phyloP scores from a whole-genome alignment of 2,329 filamentous ascomycete species.

The Penicillium nordicum region DNA sequence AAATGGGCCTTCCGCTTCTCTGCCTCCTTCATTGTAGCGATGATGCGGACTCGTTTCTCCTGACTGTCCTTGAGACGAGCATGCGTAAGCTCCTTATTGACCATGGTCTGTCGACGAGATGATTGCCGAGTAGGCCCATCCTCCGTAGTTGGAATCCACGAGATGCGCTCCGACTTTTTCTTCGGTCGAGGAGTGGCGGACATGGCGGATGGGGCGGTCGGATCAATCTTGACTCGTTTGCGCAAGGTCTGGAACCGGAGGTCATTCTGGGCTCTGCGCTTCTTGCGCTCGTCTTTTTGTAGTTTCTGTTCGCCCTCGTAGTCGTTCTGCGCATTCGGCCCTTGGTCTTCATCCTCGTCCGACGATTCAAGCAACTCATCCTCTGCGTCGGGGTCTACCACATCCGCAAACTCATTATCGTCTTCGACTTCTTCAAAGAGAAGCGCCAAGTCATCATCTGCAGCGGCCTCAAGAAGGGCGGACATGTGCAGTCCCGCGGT shows the following conservation, averaged over 20 bases:
- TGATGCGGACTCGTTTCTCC: constrained; percentile 46
- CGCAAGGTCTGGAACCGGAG: constrained; percentile 56
- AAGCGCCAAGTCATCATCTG: constrained; percentile 64
- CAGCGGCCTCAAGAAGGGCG: constrained; percentile 70
- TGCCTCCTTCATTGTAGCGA: constrained; percentile 59
- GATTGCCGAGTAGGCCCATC: constrained; percentile 63
- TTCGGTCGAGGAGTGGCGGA: constrained; percentile 49
- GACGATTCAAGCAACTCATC: constrained; percentile 87
- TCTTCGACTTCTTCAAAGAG: constrained; percentile 65
- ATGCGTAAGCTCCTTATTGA: constrained; percentile 60
- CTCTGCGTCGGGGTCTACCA: constrained; percentile 46
- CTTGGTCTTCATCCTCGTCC: constrained; percentile 75
- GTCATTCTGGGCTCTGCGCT: constrained; percentile 75
- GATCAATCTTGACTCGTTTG: constrained; percentile 73
- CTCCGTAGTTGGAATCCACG: constrained; percentile 63
- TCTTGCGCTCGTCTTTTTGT: constrained; percentile 72
- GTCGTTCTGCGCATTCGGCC: constrained; percentile 56
- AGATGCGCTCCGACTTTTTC: constrained; percentile 68
- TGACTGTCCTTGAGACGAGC: constrained; percentile 49
- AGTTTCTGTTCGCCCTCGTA: constrained; percentile 85
- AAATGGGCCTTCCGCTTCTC: constrained; percentile 64
- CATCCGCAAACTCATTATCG: constrained; percentile 68
- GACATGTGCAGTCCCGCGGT: constrained; percentile 84
- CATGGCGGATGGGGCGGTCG: constrained; percentile 41
- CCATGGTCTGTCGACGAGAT: constrained; percentile 59